Evolutionary conservation across 2,329 filamentous ascomycete genomes (phyloP), one percentile per base, ranked within the genome.

Genomic region (Fusarium lateritium): DNA sequence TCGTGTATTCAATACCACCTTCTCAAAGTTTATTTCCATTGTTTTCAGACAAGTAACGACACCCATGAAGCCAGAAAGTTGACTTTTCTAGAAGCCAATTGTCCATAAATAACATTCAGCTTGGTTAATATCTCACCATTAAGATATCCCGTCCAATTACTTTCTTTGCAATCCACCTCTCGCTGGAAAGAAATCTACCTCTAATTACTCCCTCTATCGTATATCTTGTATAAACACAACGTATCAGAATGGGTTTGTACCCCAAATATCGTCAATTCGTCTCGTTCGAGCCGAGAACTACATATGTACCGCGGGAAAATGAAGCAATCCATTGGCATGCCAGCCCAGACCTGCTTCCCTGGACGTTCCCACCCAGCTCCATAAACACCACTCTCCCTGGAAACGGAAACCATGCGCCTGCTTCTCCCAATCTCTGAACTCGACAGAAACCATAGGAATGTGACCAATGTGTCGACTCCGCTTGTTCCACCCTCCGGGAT

Each of bases 401-500:
- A 73, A 71, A 62, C 63, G 42, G 49, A 70, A 71, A 62, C 69
- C 61, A 65, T 72, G 58, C 62, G 66, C 60, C 63, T 70, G 46
- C 43, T 68, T 52, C 62, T 63, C 59, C 50, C 52, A 40, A 47
- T 57, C 51, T 61, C 46, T 58, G 54, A 63, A 50, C 33, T 52
- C 50, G 56, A 39, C 34, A 58, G 19, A 66, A 53, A 44, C 43
- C 57, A 61, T 52, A 60, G 58, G 62, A 68, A 70, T 71, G 65
- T 51, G 43, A 65, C 61, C 46, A 54, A 56, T 36, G 44, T 54
- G 31, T 46, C 50, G 31, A 51, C 54, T 62, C 47, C 55, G 38
- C 60, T 53, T 60, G 43, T 36, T 43, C 55, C 59, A 50, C 36
- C 39, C 34, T 44, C 31, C 22, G 39, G 60, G 45, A 59, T 59